Base-by-base conservation (phyloP, 164 flowering plant species). In the Nelumbo lutea region DNA sequence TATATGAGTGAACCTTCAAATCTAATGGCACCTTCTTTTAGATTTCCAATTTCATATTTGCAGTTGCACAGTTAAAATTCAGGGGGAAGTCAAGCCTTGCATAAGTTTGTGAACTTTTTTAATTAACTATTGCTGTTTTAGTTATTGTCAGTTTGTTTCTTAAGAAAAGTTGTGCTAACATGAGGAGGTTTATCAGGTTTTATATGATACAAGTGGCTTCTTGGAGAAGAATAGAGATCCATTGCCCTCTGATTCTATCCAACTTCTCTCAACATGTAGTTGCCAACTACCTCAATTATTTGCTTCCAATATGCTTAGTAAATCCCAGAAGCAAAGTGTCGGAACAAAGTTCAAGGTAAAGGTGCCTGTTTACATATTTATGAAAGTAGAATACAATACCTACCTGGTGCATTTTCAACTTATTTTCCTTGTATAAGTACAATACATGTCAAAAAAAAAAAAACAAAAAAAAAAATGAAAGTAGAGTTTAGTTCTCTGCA, bases 171-270 rank as follows among this genome's bases (percentile, higher is more conserved):
- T 53, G 3, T 53, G 3, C 57, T 53, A 13, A 53, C 57, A 53
- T 53, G 3, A 15, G 50, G 72, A 14, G 44, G 8, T 67, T n/a
- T 61, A 61, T 73, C 76, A 94, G 98, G 98, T 94, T 77, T 70
- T 79, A 45, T 94, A 94, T 80, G 85, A 90, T 69, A 83, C 91
- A 14, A 81, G 71, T 79, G 97, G 90, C 27, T 90, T 96, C 79
- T 79, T 96, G 87, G 95, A 87, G 76, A 96, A 90, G 88, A 95
- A 95, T 73, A 87, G 91, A 80, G 97, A 92, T 84, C 79, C 84
- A 5, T 58, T 88, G 79, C 90, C 80, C 70, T 72, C 83, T 71
- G 88, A 82, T 67, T 78, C 75, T 64, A 78, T 87, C 61, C 90
- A 80, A 10, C 85, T 95, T 64, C 87, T 92, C 41, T 80, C 90